phyloP scores from a whole-genome alignment of 139 green algal species.

The Volvox reticuliferus region DNA sequence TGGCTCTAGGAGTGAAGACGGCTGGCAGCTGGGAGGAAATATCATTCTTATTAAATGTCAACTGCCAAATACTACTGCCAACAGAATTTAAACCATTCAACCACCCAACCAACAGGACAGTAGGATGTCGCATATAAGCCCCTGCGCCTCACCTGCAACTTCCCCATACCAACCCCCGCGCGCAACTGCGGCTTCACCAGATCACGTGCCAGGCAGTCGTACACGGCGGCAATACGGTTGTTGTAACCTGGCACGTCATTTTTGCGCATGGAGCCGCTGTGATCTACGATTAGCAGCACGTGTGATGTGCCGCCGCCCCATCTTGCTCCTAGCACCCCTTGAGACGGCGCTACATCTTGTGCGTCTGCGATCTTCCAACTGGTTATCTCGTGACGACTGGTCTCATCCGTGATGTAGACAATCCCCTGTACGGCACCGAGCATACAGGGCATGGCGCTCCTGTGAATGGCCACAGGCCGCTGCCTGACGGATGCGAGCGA shows the following conservation, averaged over 20 bases:
- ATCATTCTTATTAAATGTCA: too few species aligned
- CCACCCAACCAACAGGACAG: neutral
- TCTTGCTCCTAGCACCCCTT: too few species aligned
- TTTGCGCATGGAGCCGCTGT: conserved; percentile 61
- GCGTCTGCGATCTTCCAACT: conserved; percentile 47
- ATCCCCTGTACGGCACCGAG: conserved; percentile 4
- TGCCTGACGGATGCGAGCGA: too few species aligned
- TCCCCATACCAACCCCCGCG: neutral
- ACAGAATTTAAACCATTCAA: neutral
- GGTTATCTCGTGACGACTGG: conserved; percentile 60
- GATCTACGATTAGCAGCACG: conserved; percentile 57
- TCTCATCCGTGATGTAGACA: conserved; percentile 63
- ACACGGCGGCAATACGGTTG: conserved; percentile 48
- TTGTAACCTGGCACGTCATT: conserved; percentile 52
- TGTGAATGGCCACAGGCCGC: too few species aligned
- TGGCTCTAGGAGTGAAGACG: too few species aligned
- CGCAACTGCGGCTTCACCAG: conserved; percentile 50
- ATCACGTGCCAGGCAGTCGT: conserved; percentile 52
- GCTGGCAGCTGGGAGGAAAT: too few species aligned
- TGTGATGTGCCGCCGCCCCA: neutral
- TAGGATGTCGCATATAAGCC: neutral
- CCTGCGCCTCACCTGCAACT: conserved; percentile 18
- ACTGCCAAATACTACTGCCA: too few species aligned
- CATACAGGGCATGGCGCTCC: neutral
- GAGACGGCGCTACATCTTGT: neutral